A percentile compares a stretch with the other conserved stretches of the same genome.
These are phyloP conservation scores for Lactifluus echinatus DNA, from an alignment of 768 basidiomycete genomes.

Conservation along the genomic window DNA sequence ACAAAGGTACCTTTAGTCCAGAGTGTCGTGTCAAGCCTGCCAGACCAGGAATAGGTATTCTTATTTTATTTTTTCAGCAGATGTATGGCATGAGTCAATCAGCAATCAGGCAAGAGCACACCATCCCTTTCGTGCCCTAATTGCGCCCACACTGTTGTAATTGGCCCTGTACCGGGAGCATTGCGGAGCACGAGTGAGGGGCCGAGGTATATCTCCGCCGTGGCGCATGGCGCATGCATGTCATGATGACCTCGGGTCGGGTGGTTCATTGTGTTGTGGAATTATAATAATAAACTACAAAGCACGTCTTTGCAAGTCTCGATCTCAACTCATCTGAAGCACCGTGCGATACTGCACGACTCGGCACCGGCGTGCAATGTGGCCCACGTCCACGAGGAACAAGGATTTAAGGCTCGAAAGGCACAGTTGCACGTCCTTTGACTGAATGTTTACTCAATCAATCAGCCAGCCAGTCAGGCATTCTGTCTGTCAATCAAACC, in stretches of 20 bases:
- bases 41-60: not conserved
- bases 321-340: not conserved
- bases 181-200: not conserved
- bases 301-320: not conserved
- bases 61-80: not conserved
- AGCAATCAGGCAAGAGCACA: not conserved
- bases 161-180: not conserved
- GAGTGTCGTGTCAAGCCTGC: not conserved
- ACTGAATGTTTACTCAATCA: too few relatives aligned
- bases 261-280: not conserved
- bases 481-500: not conserved
- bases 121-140: not conserved
- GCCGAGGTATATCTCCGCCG: not conserved
- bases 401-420: not conserved
- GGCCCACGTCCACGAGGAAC: not conserved
- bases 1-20: not conserved
- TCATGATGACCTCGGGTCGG: too few relatives aligned
- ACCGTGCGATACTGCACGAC: too few relatives aligned
- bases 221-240: not conserved
- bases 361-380: too few relatives aligned
- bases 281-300: not conserved
- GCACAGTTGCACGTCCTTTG: not conserved
- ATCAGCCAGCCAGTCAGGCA: not conserved
- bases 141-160: not conserved
- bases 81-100: not conserved